phyloP scores from a whole-genome alignment of 495 filamentous ascomycete genomes.

The Penicillium ucsense region DNA sequence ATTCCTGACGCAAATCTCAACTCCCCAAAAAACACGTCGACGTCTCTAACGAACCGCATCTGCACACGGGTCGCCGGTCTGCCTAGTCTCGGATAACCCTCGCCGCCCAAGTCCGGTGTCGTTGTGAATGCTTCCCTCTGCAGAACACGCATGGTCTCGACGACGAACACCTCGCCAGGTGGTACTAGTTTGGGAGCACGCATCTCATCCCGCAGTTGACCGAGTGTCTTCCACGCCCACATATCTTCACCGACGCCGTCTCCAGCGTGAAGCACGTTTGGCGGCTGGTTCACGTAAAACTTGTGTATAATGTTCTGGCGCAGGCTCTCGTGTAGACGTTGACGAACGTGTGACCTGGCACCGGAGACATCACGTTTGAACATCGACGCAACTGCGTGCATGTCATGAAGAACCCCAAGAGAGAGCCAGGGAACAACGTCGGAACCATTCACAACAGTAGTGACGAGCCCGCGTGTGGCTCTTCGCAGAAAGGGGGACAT shows the following conservation, averaged over 20 bases:
- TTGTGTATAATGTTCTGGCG: constrained; percentile 37
- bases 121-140: constrained; percentile 47
- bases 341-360: constrained; percentile 54
- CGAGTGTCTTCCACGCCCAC: constrained; percentile 62
- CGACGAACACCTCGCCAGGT: constrained; percentile 66
- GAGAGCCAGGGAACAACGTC: constrained; percentile 69
- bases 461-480: constrained; percentile 66
- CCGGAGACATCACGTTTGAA: constrained; percentile 62
- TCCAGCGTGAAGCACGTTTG: constrained; percentile 32
- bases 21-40: constrained; percentile 59
- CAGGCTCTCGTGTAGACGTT: constrained; percentile 56
- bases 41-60: constrained; percentile 54
- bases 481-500: constrained; percentile 64
- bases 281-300: constrained; percentile 38
- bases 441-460: constrained; percentile 60
- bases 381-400: constrained; percentile 59
- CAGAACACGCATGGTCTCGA: constrained; percentile 53
- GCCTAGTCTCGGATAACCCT: constrained; percentile 39
- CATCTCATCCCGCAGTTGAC: constrained; percentile 59
- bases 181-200: constrained; percentile 59
- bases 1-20: constrained; percentile 61
- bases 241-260: constrained; percentile 51
- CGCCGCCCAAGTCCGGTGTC: constrained; percentile 14
- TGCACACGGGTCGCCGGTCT: constrained; percentile 56
- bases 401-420: constrained; percentile 64